These are phyloP conservation scores for Vigna radiata DNA, from an alignment of 306 rosid genomes.

Conservation along the genomic window DNA sequence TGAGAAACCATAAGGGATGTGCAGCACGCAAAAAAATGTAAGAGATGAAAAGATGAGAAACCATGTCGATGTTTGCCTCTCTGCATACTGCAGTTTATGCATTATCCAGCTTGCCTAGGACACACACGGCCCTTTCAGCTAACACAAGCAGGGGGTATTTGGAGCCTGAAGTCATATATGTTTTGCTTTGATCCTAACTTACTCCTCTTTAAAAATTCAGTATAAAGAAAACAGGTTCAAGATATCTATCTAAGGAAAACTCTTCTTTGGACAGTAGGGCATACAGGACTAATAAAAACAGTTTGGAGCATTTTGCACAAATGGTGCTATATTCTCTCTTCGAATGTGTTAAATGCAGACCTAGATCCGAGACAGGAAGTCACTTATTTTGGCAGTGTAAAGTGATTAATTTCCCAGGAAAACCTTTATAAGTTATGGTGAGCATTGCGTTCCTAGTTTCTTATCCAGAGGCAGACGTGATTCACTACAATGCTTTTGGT, in stretches of 20 bases:
- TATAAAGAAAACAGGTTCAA: constrained; percentile 4
- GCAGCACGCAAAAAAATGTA: constrained; percentile 1
- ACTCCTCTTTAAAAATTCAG: constrained; percentile 3
- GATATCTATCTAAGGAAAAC: neutral
- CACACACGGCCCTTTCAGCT: neutral
- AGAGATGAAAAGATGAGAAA: constrained; percentile 26
- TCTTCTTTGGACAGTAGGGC: constrained; percentile 6
- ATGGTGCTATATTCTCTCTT: neutral
- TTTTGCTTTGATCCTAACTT: neutral
- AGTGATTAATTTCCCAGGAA: neutral
- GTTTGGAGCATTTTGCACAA: neutral
- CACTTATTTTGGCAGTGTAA: neutral
- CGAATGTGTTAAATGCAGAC: neutral
- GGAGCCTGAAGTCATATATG: neutral
- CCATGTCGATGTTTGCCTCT: constrained; percentile 5
- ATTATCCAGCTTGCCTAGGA: constrained; percentile 11
- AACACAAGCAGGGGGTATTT: neutral
- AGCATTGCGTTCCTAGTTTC: neutral
- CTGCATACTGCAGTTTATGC: constrained; percentile 7
- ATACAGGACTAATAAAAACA: neutral
- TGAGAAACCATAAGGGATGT: constrained; percentile 21
- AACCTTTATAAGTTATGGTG: neutral
- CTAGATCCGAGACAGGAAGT: neutral
- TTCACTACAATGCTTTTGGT: neutral
- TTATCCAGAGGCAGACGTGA: neutral